These are phyloP conservation scores for Sphagnum magellanicum DNA, from an alignment of 228 moss, liverwort and hornwort genomes.

Conservation along the genomic window DNA sequence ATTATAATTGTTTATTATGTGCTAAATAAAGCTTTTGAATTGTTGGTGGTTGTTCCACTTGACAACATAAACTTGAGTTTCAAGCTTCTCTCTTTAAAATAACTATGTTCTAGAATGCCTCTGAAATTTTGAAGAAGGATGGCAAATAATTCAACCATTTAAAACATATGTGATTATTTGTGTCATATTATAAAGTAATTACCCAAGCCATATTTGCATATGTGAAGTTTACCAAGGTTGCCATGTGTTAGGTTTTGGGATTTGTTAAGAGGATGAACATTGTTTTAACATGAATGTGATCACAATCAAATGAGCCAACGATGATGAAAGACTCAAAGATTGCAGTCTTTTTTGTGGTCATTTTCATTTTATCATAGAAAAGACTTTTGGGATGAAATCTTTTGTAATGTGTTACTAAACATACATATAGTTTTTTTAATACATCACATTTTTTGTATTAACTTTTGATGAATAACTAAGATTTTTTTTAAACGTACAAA, in stretches of 20 bases:
- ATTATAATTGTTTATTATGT: not conserved
- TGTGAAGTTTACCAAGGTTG: not conserved
- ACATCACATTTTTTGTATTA: too few relatives aligned
- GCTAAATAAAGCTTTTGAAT: not conserved
- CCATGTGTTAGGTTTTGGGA: not conserved
- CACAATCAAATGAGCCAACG: too few relatives aligned
- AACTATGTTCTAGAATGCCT: not conserved
- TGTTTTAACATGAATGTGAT: not conserved
- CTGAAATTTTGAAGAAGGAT: not conserved
- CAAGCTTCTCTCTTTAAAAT: not conserved
- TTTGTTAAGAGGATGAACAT: not conserved
- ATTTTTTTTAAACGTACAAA: too few relatives aligned
- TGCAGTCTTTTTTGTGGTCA: too few relatives aligned
- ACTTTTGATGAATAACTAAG: too few relatives aligned
- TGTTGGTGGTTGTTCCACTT: not conserved
- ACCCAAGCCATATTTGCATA: not conserved
- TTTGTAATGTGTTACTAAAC: too few relatives aligned
- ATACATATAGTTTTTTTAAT: too few relatives aligned
- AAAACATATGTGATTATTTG: not conserved
- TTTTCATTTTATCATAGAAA: too few relatives aligned
- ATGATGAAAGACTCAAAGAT: too few relatives aligned
- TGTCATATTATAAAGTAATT: not conserved
- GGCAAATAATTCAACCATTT: not conserved
- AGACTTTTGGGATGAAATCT: too few relatives aligned
- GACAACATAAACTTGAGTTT: not conserved